Conservation (phyloP, 192 early-diverging fungal genomes). For the Coemansia sp. region DNA sequence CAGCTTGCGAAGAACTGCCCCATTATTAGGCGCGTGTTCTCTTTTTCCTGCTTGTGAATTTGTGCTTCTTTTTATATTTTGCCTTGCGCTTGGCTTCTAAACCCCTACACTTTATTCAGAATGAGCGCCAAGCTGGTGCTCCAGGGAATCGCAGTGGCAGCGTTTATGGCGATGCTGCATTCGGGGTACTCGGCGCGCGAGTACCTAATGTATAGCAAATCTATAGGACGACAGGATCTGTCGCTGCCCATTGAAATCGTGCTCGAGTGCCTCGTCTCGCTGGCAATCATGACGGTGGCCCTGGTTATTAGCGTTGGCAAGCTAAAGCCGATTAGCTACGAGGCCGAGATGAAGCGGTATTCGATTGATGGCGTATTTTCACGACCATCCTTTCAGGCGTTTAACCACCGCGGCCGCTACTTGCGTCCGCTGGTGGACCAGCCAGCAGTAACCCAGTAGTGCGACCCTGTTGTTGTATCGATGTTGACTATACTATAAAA, state of each 20-base stretch:
- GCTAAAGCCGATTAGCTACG: slow-evolving; percentile 50
- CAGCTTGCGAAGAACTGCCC: background rate
- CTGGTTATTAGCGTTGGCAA: slow-evolving; percentile 37
- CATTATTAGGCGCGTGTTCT: background rate
- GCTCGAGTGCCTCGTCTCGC: slow-evolving; percentile 39
- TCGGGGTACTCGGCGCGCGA: slow-evolving; percentile 50
- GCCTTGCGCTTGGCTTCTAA: background rate
- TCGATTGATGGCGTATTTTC: slow-evolving; percentile 51
- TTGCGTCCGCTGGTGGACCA: slow-evolving; percentile 28
- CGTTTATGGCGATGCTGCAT: slow-evolving; percentile 48
- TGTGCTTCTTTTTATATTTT: slow-evolving; percentile 7
- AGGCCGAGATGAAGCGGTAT: slow-evolving; percentile 55
- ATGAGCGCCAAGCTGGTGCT: slow-evolving; percentile 8
- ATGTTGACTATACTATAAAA: background rate
- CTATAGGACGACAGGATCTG: slow-evolving; percentile 43
- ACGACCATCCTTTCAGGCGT: slow-evolving; percentile 50
- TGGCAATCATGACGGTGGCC: slow-evolving; percentile 47
- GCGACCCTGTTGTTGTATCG: background rate
- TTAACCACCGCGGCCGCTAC: slow-evolving; percentile 49
- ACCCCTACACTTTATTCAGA: background rate
- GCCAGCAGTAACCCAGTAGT: slow-evolving; percentile 6
- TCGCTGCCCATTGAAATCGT: slow-evolving; percentile 44
- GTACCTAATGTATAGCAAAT: slow-evolving; percentile 47
- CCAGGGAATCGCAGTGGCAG: slow-evolving; percentile 38
- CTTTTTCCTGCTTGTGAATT: background rate